Conservation (phyloP, 2,329 filamentous ascomycete genomes). For the Neofusicoccum cordaticola region DNA sequence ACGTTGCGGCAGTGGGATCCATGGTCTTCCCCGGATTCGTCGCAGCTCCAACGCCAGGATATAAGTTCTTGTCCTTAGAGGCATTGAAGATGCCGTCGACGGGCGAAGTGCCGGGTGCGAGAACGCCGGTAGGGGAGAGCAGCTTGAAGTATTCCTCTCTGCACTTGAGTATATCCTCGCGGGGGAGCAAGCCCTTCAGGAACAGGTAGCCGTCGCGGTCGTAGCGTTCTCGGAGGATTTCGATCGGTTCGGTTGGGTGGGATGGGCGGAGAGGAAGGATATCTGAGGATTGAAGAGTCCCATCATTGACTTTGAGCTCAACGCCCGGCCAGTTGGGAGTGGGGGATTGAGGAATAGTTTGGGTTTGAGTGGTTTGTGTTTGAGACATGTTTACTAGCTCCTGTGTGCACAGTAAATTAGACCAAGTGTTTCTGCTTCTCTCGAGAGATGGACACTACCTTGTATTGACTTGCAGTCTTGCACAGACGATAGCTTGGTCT, state of each 20-base stretch:
- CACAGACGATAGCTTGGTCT: too few relatives aligned
- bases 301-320: slow-evolving; percentile 45
- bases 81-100: slow-evolving; percentile 55
- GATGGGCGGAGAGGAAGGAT: slow-evolving; percentile 46
- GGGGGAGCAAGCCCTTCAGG: slow-evolving; percentile 54
- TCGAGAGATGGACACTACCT: too few relatives aligned
- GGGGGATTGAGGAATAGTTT: slow-evolving; percentile 18
- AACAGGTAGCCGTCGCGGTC: slow-evolving; percentile 55
- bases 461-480: too few relatives aligned
- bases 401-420: too few relatives aligned
- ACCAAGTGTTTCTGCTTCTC: too few relatives aligned
- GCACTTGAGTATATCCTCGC: slow-evolving; percentile 51
- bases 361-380: too few relatives aligned
- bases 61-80: slow-evolving; percentile 42
- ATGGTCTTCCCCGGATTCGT: slow-evolving; percentile 46
- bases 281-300: slow-evolving; percentile 44
- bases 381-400: too few relatives aligned
- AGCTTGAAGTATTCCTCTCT: slow-evolving; percentile 54
- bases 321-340: slow-evolving; percentile 24
- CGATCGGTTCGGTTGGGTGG: slow-evolving; percentile 43
- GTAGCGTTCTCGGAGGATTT: slow-evolving; percentile 48
- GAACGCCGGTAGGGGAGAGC: slow-evolving; percentile 54
- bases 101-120: slow-evolving; percentile 51
- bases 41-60: slow-evolving; percentile 53
- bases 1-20: slow-evolving; percentile 39